Conservation (phyloP, 352 stramenopile species). For the Phytophthora colocasiae region DNA sequence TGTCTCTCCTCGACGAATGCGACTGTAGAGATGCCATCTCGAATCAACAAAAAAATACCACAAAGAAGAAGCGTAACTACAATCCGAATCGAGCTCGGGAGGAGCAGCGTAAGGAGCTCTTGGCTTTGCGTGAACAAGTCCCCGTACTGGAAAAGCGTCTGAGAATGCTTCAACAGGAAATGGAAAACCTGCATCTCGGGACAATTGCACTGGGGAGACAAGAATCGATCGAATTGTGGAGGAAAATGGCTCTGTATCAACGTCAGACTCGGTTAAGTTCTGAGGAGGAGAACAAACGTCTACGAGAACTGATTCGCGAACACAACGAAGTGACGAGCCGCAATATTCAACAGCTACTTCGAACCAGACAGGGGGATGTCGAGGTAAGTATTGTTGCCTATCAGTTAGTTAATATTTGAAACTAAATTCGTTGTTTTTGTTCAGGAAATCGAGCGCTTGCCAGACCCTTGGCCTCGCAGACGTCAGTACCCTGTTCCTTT, state of each 20-base stretch:
- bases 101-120: constrained; percentile 18
- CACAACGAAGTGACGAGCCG: constrained; percentile 6
- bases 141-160: constrained; percentile 18
- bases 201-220: background rate
- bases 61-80: constrained; percentile 23
- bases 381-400: constrained; percentile 1
- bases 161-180: constrained; percentile 6
- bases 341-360: constrained; percentile 11
- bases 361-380: background rate
- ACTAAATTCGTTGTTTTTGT: too few relatives aligned
- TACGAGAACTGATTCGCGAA: constrained; percentile 18
- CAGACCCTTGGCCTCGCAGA: constrained; percentile 14
- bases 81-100: constrained; percentile 36
- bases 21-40: background rate
- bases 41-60: background rate
- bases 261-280: constrained; percentile 11
- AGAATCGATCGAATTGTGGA: constrained; percentile 18
- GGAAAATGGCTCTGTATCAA: constrained; percentile 17
- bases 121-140: constrained; percentile 20
- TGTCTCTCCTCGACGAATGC: constrained; percentile 35
- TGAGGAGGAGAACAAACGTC: constrained; percentile 26
- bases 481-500: constrained; percentile 29
- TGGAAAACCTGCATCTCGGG: background rate
- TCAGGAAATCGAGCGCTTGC: constrained; percentile 8
- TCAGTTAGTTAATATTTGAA: too few relatives aligned